These are phyloP conservation scores for Serendipita sp. DNA, from an alignment of 768 basidiomycete genomes.

Conservation along the genomic window DNA sequence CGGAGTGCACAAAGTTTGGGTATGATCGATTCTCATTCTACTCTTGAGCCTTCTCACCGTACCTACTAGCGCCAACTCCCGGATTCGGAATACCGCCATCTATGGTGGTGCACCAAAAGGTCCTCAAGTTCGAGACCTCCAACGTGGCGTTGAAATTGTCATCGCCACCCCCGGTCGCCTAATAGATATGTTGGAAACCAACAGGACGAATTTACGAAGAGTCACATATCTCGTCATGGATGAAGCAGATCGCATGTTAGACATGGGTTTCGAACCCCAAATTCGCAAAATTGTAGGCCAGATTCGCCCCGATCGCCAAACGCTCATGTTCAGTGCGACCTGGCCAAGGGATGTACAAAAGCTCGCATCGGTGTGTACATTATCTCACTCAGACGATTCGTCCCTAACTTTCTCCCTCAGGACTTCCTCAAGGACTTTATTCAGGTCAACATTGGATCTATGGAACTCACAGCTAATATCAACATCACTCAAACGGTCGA, in stretches of 20 bases:
- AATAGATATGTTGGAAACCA: slow-evolving; percentile 96
- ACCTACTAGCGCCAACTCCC: slow-evolving; percentile 67
- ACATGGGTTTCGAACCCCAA: slow-evolving; percentile 99
- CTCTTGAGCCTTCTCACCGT: slow-evolving; percentile 7
- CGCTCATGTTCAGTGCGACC: slow-evolving; percentile 97
- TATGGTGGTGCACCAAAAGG: slow-evolving; percentile 99
- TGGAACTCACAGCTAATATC: slow-evolving; percentile 97
- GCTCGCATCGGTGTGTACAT: slow-evolving; percentile 59
- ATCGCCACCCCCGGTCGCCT: slow-evolving; percentile 99
- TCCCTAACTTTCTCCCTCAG: slow-evolving; percentile 24
- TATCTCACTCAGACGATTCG: background rate
- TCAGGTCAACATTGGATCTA: slow-evolving; percentile 97
- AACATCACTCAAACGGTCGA: slow-evolving; percentile 94
- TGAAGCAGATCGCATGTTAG: slow-evolving; percentile 99
- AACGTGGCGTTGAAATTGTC: slow-evolving; percentile 92
- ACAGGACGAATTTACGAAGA: slow-evolving; percentile 91
- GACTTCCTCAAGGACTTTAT: slow-evolving; percentile 95
- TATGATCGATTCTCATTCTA: slow-evolving; percentile 22
- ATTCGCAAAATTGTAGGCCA: slow-evolving; percentile 96
- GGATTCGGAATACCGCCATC: slow-evolving; percentile 96
- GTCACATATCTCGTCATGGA: slow-evolving; percentile 98
- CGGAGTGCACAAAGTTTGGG: slow-evolving; percentile 98
- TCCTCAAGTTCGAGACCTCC: slow-evolving; percentile 93
- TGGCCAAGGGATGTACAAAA: slow-evolving; percentile 99
- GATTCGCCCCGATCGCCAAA: slow-evolving; percentile 96